Percentiles rank a stretch among this genome's conserved stretches.
Conservation (phyloP, 1,284 basidiomycete genomes). For the Amylostereum areolatum region DNA sequence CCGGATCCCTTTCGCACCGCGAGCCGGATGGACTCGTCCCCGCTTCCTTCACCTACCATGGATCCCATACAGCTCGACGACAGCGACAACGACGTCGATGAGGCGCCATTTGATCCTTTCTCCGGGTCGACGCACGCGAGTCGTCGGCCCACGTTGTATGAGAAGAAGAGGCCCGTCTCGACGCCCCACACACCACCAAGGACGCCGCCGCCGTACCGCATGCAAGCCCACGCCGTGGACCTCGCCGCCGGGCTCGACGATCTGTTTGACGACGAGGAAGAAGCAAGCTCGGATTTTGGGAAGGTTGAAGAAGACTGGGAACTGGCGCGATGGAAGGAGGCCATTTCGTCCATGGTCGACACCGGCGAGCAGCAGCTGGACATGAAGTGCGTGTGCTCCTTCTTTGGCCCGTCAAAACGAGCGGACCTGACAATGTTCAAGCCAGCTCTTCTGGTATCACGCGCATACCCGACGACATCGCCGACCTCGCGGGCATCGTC, state of each 20-base stretch:
- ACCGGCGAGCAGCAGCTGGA: conserved; percentile 31
- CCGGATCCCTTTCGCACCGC: conserved; percentile 1
- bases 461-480: conserved; percentile 34
- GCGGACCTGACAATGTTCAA: conserved; percentile 2
- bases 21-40: conserved; percentile 9
- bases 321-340: conserved; percentile 34
- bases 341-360: conserved; percentile 30
- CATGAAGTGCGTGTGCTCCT: conserved; percentile 25
- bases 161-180: conserved; percentile 4
- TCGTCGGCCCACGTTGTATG: conserved; percentile 10
- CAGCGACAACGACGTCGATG: neutral
- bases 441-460: conserved; percentile 28
- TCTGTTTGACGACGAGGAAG: conserved; percentile 5
- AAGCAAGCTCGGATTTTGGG: conserved; percentile 1
- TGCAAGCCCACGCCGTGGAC: neutral
- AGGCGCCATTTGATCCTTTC: conserved; percentile 7
- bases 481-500: conserved; percentile 34
- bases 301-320: conserved; percentile 20
- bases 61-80: conserved; percentile 5
- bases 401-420: neutral
- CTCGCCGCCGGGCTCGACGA: conserved; percentile 2
- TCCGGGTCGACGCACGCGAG: conserved; percentile 11
- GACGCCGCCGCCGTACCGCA: neutral
- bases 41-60: conserved; percentile 8
- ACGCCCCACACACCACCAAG: conserved; percentile 5